These are phyloP conservation scores for Spathaspora gorwiae DNA, from an alignment of 805 yeast genomes.

Conservation along the genomic window DNA sequence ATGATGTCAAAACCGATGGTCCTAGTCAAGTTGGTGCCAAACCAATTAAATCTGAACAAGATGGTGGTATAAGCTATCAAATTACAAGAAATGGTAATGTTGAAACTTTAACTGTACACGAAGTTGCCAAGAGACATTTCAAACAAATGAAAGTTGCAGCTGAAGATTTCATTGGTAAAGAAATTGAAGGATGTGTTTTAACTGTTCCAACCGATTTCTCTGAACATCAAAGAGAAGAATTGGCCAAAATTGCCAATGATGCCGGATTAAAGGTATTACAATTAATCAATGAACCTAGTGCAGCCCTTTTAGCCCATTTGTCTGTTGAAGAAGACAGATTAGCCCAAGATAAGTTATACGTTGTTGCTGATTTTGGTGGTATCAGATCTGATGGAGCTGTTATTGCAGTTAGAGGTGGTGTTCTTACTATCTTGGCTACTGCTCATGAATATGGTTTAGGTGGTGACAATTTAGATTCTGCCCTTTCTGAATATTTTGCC, in stretches of 20 bases:
- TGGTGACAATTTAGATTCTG: conserved; percentile 80
- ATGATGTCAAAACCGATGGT: conserved; percentile 61
- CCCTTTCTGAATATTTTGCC: conserved; percentile 78
- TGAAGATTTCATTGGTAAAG: conserved; percentile 82
- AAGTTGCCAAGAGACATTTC: conserved; percentile 80
- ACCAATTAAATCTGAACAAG: conserved; percentile 42
- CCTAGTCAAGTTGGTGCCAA: conserved; percentile 53
- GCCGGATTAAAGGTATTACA: conserved; percentile 82
- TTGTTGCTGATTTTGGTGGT: conserved; percentile 96
- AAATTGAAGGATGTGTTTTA: conserved; percentile 76
- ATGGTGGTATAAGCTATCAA: conserved; percentile 68
- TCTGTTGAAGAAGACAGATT: conserved; percentile 44
- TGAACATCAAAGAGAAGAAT: conserved; percentile 62
- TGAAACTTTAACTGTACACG: conserved; percentile 64
- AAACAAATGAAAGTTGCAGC: conserved; percentile 81
- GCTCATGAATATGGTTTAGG: conserved; percentile 79
- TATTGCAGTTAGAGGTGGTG: conserved; percentile 88
- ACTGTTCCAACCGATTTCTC: conserved; percentile 88
- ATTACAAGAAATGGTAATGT: conserved; percentile 47
- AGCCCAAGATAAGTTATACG: conserved; percentile 67
- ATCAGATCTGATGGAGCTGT: conserved; percentile 93
- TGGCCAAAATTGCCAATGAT: conserved; percentile 55
- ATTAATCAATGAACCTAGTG: conserved; percentile 85
- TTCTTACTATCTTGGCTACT: conserved; percentile 82
- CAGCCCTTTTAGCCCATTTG: conserved; percentile 83